Base-by-base conservation (phyloP, 805 yeast genomes). In the Ogataea naganishii region DNA sequence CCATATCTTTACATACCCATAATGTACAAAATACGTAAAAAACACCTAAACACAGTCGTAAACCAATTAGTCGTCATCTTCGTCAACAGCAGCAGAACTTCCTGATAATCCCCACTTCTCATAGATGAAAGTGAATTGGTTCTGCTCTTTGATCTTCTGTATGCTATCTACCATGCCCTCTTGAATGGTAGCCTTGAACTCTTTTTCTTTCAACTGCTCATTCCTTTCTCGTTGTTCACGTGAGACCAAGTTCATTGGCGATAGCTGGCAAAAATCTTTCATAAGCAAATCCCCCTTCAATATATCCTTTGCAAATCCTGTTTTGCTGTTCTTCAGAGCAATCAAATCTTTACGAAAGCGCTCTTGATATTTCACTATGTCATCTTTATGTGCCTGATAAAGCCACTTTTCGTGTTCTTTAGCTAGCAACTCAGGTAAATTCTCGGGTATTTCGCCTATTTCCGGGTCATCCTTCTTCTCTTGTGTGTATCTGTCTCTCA, bases 61-160 rank as follows among this genome's bases (percentile, higher is more conserved):
- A n/a, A n/a, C n/a, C n/a, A n/a, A n/a, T n/a, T n/a, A n/a, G n/a
- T 24, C 29, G 17, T 30, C 34, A 18, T 23, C 33, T 6, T 35
- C 38, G 19, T 54, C 60, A 15, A 55, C 30, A 24, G 47, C 52
- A 8, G 58, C 58, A 4, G 57, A 53, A 31, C 58, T 53, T 31
- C 46, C 56, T 13, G 51, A 47, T 5, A 53, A 28, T 2, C 59
- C 59, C 60, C 60, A 55, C 33, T 55, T 54, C 28, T 54, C 57
- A 23, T 49, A 33, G 1, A 40, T 42, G 22, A 52, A 34, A 6
- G 46, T 46, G 23, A n/a, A n/a, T n/a, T n/a, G n/a, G 15, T 45
- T 46, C 24, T 41, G 46, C 9, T 37, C 38, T 26, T 51, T 46
- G 6, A 49, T 36, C 11, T 45, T 40, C 15, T 48, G 46, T 10